These are phyloP conservation scores for Fusarium sororula DNA, from an alignment of 2,329 filamentous ascomycete genomes.

Conservation along the genomic window DNA sequence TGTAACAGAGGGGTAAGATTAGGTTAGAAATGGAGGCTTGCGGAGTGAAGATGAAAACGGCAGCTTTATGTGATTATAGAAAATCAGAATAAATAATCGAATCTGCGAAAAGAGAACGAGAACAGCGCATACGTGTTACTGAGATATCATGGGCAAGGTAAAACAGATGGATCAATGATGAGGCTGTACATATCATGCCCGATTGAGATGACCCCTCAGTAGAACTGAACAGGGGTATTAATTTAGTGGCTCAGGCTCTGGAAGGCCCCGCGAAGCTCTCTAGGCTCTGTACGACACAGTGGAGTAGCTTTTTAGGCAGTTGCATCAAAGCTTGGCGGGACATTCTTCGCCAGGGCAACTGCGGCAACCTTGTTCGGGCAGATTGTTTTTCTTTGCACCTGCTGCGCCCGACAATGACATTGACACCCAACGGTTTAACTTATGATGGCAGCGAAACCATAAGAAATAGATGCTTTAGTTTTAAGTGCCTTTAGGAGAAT, in stretches of 20 bases:
- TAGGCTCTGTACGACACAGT: background rate
- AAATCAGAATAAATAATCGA: background rate
- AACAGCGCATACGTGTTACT: background rate
- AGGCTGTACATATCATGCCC: background rate
- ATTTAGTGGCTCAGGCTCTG: background rate
- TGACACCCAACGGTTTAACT: background rate
- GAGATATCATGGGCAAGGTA: background rate
- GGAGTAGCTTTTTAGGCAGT: background rate
- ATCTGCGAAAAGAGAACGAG: background rate
- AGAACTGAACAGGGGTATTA: background rate
- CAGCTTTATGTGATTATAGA: background rate
- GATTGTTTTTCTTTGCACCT: conserved; percentile 28
- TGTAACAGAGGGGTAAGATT: conserved; percentile 26
- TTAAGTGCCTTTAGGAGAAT: too few species aligned
- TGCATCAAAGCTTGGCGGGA: background rate
- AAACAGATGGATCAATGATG: background rate
- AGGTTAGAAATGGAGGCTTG: conserved; percentile 12
- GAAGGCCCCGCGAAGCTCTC: background rate
- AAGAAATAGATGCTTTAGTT: too few species aligned
- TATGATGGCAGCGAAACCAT: conserved; percentile 13
- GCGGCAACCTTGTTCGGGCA: conserved; percentile 26
- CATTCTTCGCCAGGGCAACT: conserved; percentile 38
- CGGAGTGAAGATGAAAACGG: conserved; percentile 1
- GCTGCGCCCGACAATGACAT: conserved; percentile 30
- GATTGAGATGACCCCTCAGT: conserved; percentile 11